Evolutionary conservation across 305 asterid genomes (phyloP).

Genomic region (Solanum hybrid): DNA sequence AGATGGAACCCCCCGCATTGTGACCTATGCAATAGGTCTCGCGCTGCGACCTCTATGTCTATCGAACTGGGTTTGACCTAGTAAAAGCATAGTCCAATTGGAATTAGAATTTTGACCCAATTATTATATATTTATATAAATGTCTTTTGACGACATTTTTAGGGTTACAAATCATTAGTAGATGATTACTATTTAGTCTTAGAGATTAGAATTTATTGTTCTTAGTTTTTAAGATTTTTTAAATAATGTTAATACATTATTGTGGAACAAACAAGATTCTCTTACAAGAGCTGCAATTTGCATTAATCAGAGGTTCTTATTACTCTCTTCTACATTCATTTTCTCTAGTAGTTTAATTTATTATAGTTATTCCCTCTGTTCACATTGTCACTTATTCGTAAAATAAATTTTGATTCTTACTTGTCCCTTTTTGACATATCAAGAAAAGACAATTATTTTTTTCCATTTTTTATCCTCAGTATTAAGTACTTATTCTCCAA

Average conservation of each 20-base stretch:
- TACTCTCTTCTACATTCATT: neutral
- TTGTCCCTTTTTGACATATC: neutral
- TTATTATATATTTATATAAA: no score
- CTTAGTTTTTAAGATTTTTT: neutral
- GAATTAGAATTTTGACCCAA: neutral
- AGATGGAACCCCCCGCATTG: neutral
- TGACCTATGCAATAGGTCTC: neutral
- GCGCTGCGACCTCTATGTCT: neutral
- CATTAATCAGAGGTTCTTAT: neutral
- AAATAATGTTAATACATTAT: no score
- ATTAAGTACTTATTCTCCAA: neutral
- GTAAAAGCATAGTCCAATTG: neutral
- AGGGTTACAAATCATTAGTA: neutral
- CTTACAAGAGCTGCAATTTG: neutral
- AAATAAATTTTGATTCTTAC: neutral
- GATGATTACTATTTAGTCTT: neutral
- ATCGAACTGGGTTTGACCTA: neutral
- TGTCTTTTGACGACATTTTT: neutral
- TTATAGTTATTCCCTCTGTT: neutral
- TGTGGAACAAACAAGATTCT: no score
- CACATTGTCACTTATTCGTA: neutral
- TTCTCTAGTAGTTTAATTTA: neutral
- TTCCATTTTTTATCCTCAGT: neutral
- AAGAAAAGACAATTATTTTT: no score
- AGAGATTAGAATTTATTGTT: neutral